Evolutionary conservation across 768 basidiomycete species (phyloP), one percentile per base, ranked within the genome.

Genomic region (Pisolithus albus): DNA sequence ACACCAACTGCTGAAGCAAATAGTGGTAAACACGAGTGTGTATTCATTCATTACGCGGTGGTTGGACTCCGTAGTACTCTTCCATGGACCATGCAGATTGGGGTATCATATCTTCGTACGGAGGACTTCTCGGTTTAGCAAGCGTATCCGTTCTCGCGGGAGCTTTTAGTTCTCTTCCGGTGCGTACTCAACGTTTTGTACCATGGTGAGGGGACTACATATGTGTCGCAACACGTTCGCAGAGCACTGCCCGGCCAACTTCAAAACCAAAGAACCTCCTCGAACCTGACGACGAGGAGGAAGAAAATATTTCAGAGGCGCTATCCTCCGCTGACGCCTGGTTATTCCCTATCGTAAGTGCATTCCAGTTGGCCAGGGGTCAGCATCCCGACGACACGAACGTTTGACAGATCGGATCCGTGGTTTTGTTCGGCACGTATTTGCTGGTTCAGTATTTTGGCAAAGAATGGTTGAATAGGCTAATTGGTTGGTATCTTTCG

Each of bases 391-490:
- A 47, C 32, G n/a, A 19, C 8, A 50, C 18, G 40, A 39, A n/a
- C 9, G 21, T 19, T 13, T 10, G n/a, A 11, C 39, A 88, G 86
- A 69, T 86, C 53, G 91, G 88, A 5, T 90, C 88, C 1, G 73
- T 72, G 6, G 77, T 76, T 30, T 72, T 95, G 28, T 70, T 88
- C 56, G 79, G 83, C 5, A 64, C 92, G 54, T 93, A 86, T 60
- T 54, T 78, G 50, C 65, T 87, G 24, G 75, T 95, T 51, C 85
- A 81, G 60, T 91, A 84, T 64, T 68, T 87, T 48, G 89, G 90
- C 30, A 81, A 78, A 58, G 81, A 82, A 52, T 89, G 88, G 84
- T 81, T 95, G 51, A 94, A 94, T 67, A 79, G 78, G 76, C 57
- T 92, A 5, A 71, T 95, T 21, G 84, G 78, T 5, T 83, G 79